These are phyloP conservation scores for Solanum clarkiae DNA, from an alignment of 257 asterid genomes.

Conservation along the genomic window DNA sequence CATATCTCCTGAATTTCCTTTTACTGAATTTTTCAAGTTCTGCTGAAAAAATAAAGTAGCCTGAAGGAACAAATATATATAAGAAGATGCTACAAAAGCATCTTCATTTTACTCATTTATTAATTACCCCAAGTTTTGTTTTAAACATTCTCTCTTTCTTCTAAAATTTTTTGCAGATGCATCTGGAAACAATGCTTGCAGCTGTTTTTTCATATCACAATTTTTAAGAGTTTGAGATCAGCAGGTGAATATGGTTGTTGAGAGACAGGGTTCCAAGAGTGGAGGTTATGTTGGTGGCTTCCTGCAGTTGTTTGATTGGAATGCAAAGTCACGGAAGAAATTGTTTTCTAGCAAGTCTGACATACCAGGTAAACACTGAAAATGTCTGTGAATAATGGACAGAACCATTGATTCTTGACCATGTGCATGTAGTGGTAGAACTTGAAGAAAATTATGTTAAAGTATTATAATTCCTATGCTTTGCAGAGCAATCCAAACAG, in stretches of 20 bases:
- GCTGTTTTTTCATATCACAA: not conserved
- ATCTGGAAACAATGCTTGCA: not conserved
- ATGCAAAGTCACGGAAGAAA: slow-evolving; percentile 77
- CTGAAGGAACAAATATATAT: not conserved
- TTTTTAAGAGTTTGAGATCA: slow-evolving; percentile 1
- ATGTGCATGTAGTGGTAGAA: not conserved
- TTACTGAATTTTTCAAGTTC: not conserved
- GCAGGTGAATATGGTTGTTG: slow-evolving; percentile 44
- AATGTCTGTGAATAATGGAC: not conserved
- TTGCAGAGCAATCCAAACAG: slow-evolving; percentile 71
- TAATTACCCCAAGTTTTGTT: not conserved
- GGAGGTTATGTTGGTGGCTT: slow-evolving; percentile 80
- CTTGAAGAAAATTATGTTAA: not conserved
- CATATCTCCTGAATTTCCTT: not conserved
- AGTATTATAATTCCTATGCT: not conserved
- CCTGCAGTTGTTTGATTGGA: slow-evolving; percentile 91
- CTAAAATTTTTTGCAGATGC: not conserved
- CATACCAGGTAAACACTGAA: slow-evolving; percentile 35
- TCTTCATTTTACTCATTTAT: not conserved
- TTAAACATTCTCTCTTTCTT: not conserved
- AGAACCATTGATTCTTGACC: not conserved
- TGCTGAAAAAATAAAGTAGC: not conserved
- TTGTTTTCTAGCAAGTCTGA: slow-evolving; percentile 63
- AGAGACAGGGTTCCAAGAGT: slow-evolving; percentile 48
- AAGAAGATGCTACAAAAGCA: not conserved